phyloP scores from a whole-genome alignment of 495 filamentous ascomycete genomes.

The Penicillium bialowiezense region DNA sequence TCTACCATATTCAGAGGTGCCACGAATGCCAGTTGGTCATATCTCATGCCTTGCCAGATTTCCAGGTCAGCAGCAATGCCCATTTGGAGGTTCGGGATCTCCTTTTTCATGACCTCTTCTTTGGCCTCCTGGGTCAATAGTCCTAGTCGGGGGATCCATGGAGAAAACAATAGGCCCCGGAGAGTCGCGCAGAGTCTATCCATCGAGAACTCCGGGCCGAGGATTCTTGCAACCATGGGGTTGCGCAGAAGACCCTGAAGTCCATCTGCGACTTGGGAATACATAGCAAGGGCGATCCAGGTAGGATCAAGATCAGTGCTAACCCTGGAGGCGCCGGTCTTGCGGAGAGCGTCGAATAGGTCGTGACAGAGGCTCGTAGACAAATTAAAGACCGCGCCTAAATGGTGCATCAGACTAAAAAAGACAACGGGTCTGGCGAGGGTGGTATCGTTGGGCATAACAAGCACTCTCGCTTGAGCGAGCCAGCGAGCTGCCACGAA shows the following conservation, averaged over 20 bases:
- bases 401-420: constrained; percentile 4
- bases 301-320: background rate
- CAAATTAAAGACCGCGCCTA: background rate
- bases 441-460: background rate
- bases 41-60: background rate
- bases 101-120: background rate
- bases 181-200: background rate
- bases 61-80: background rate
- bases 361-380: constrained; percentile 7
- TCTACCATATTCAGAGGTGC: background rate
- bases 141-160: background rate
- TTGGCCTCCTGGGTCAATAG: background rate
- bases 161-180: constrained; percentile 1
- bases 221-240: constrained; percentile 4
- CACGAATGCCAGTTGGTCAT: background rate
- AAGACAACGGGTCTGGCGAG: constrained; percentile 9
- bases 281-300: constrained; percentile 16
- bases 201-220: background rate
- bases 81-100: constrained; percentile 3
- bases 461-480: background rate
- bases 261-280: constrained; percentile 9
- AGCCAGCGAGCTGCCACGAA: constrained; percentile 9
- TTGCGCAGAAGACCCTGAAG: constrained; percentile 3
- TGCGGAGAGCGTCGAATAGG: constrained; percentile 3
- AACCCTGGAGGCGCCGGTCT: background rate